Conservation (phyloP, 306 rosid genomes). For the Rubus idaeus region DNA sequence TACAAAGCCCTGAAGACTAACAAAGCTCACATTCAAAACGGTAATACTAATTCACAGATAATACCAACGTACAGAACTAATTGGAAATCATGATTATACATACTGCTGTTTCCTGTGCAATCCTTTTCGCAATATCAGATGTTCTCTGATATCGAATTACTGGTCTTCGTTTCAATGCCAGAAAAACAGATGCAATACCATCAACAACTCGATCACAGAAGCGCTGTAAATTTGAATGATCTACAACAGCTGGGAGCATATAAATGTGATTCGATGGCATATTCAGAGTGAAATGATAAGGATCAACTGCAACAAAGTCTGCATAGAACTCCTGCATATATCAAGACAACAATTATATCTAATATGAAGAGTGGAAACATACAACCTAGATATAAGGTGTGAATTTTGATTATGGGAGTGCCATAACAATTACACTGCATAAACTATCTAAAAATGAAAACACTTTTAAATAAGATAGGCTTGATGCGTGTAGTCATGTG, state of each 20-base stretch:
- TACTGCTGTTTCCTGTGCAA: slow-evolving; percentile 87
- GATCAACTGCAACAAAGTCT: slow-evolving; percentile 84
- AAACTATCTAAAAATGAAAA: not conserved
- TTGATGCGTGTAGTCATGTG: not conserved
- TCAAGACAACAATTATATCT: slow-evolving; percentile 30
- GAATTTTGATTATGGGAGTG: not conserved
- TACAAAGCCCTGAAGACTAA: not conserved
- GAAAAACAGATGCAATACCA: slow-evolving; percentile 79
- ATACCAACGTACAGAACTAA: not conserved
- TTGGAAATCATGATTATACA: slow-evolving; percentile 24
- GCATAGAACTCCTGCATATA: slow-evolving; percentile 86
- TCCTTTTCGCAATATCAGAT: slow-evolving; percentile 82
- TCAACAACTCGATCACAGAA: slow-evolving; percentile 83
- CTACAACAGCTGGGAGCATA: slow-evolving; percentile 93
- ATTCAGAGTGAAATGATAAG: slow-evolving; percentile 83
- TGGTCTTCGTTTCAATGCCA: slow-evolving; percentile 87
- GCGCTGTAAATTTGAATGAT: slow-evolving; percentile 62
- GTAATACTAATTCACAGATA: not conserved
- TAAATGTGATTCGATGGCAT: slow-evolving; percentile 68
- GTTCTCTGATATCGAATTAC: slow-evolving; percentile 89
- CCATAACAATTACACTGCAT: not conserved
- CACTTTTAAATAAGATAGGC: too few relatives aligned
- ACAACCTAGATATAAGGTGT: slow-evolving; percentile 20
- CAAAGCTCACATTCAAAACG: not conserved
- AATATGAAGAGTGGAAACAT: slow-evolving; percentile 26